A percentile compares a stretch with the other conserved stretches of the same genome.
These are phyloP conservation scores for Chrysanthemum lavandulifolium DNA, from an alignment of 129 eudicot species.

Conservation along the genomic window DNA sequence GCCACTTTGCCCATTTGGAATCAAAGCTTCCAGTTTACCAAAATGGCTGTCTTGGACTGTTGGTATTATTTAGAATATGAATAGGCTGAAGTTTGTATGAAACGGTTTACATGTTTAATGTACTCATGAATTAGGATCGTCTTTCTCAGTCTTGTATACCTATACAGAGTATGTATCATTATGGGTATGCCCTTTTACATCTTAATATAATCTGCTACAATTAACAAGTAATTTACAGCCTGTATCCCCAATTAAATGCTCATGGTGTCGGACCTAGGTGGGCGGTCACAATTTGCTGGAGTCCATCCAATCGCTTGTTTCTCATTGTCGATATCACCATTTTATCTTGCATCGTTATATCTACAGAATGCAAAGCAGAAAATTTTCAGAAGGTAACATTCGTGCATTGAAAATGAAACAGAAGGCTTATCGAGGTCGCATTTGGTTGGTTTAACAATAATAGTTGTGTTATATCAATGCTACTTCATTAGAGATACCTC, in stretches of 20 bases:
- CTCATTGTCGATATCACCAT: conserved; percentile 90
- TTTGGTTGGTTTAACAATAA: background rate
- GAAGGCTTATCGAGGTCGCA: background rate
- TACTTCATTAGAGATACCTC: conserved; percentile 47
- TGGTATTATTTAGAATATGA: conserved; percentile 17
- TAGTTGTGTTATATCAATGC: background rate
- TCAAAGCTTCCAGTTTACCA: conserved; percentile 2
- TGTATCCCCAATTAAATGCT: conserved; percentile 19
- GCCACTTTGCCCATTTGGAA: background rate
- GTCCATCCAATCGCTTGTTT: conserved; percentile 81
- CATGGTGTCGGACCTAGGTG: conserved; percentile 40
- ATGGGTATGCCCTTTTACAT: conserved; percentile 21
- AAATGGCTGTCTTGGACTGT: conserved; percentile 17
- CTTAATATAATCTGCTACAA: conserved; percentile 8
- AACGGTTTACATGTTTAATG: conserved; percentile 21
- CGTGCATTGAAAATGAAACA: background rate
- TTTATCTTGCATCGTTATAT: conserved; percentile 94
- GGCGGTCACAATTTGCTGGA: conserved; percentile 67
- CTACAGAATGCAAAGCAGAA: conserved; percentile 37
- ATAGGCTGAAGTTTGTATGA: conserved; percentile 26
- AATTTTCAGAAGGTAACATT: background rate
- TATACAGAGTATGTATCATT: conserved; percentile 25
- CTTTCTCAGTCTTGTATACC: conserved; percentile 16
- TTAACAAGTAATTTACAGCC: conserved; percentile 4
- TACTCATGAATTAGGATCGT: conserved; percentile 24